Evolutionary conservation across 129 eudicot species (phyloP).

Genomic region (Saposhnikovia divaricata): DNA sequence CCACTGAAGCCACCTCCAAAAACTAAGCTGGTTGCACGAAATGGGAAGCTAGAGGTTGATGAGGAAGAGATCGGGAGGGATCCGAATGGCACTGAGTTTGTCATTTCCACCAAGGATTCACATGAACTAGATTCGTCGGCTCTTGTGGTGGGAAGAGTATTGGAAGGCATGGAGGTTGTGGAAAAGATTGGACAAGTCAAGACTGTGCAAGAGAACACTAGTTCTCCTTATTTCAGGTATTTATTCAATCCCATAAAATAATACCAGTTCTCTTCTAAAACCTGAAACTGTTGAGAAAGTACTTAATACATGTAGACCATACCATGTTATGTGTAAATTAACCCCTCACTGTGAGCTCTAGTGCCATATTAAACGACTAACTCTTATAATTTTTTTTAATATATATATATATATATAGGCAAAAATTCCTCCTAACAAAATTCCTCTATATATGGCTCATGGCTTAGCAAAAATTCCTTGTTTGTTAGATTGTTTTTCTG

Average conservation of each 20-base stretch:
- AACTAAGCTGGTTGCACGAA: conserved; percentile 71
- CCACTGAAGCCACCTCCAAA: conserved; percentile 89
- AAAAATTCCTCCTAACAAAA: too few relatives aligned
- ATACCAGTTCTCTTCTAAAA: too few relatives aligned
- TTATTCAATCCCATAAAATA: not conserved
- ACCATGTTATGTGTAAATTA: not conserved
- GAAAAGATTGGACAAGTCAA: conserved; percentile 62
- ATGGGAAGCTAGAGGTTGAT: conserved; percentile 79
- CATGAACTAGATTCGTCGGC: conserved; percentile 71
- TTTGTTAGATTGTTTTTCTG: too few relatives aligned
- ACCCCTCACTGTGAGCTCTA: not conserved
- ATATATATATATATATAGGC: too few relatives aligned
- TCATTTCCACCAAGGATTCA: conserved; percentile 61
- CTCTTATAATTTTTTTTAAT: too few relatives aligned
- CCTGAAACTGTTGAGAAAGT: too few relatives aligned
- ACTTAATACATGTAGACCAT: not conserved
- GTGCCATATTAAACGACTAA: not conserved
- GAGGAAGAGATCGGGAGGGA: conserved; percentile 73
- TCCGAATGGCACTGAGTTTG: conserved; percentile 89
- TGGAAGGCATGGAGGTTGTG: conserved; percentile 86
- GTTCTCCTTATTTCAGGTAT: conserved; percentile 98
- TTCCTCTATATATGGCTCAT: too few relatives aligned
- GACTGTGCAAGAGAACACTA: conserved; percentile 85
- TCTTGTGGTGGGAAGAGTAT: conserved; percentile 72
- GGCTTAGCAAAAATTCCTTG: too few relatives aligned